Conservation (phyloP, 2,329 filamentous ascomycete species). For the Fusarium sp. region DNA sequence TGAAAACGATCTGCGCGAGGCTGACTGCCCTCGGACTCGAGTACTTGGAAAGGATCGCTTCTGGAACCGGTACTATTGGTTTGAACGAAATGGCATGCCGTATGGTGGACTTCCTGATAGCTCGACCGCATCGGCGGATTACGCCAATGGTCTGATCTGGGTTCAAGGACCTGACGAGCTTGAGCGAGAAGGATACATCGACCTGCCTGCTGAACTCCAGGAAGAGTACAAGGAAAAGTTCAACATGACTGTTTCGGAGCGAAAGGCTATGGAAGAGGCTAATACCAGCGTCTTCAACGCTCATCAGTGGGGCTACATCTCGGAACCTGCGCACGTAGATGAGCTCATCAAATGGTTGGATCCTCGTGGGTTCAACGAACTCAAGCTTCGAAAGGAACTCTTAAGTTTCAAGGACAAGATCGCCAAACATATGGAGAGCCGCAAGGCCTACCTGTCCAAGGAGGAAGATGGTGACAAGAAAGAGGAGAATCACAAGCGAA, state of each 20-base stretch:
- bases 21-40: constrained; percentile 90
- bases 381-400: constrained; percentile 89
- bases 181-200: constrained; percentile 87
- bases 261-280: constrained; percentile 88
- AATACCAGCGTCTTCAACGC: constrained; percentile 80
- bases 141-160: constrained; percentile 96
- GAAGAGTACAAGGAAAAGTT: constrained; percentile 82
- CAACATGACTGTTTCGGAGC: constrained; percentile 84
- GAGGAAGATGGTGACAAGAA: constrained; percentile 53
- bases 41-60: constrained; percentile 94
- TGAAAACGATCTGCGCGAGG: constrained; percentile 93
- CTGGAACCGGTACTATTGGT: constrained; percentile 99
- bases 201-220: constrained; percentile 76
- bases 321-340: constrained; percentile 82
- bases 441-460: constrained; percentile 73
- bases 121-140: constrained; percentile 86
- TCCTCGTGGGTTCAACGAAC: constrained; percentile 84
- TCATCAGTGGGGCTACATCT: constrained; percentile 90
- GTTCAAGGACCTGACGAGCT: constrained; percentile 94
- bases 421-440: constrained; percentile 80
- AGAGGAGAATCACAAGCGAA: constrained; percentile 56
- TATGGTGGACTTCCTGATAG: constrained; percentile 88
- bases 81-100: constrained; percentile 98
- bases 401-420: constrained; percentile 81
- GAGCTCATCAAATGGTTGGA: constrained; percentile 90